These are phyloP conservation scores for Fraxinus floribunda DNA, from an alignment of 305 asterid species.

Conservation along the genomic window DNA sequence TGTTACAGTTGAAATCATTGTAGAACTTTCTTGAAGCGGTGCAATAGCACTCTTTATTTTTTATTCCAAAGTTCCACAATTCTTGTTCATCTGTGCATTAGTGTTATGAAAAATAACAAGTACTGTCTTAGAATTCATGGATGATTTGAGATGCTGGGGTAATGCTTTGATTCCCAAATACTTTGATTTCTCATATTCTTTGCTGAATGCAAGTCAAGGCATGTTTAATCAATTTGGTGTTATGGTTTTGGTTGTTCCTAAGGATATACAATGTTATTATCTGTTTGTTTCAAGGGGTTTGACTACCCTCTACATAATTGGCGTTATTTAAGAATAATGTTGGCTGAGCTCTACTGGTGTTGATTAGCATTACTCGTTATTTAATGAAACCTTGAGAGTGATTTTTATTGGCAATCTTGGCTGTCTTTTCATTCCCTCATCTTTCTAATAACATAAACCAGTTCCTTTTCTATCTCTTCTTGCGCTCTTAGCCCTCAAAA, in stretches of 20 bases:
- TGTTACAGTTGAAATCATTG: not conserved
- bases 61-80: not conserved
- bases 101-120: not conserved
- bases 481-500: not conserved
- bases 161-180: not conserved
- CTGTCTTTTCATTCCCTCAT: too few species aligned
- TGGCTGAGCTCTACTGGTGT: not conserved
- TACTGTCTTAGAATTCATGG: not conserved
- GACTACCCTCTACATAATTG: not conserved
- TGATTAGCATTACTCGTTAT: not conserved
- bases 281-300: not conserved
- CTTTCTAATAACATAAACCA: not conserved
- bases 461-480: not conserved
- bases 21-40: not conserved
- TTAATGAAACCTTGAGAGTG: not conserved
- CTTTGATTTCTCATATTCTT: not conserved
- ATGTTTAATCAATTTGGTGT: not conserved
- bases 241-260: not conserved
- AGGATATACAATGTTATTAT: not conserved
- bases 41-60: not conserved
- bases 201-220: not conserved
- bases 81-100: not conserved
- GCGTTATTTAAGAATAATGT: not conserved
- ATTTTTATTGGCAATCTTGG: too few species aligned
- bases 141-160: not conserved